Base-by-base conservation (phyloP, 768 basidiomycete genomes). In the Russula abietina region DNA sequence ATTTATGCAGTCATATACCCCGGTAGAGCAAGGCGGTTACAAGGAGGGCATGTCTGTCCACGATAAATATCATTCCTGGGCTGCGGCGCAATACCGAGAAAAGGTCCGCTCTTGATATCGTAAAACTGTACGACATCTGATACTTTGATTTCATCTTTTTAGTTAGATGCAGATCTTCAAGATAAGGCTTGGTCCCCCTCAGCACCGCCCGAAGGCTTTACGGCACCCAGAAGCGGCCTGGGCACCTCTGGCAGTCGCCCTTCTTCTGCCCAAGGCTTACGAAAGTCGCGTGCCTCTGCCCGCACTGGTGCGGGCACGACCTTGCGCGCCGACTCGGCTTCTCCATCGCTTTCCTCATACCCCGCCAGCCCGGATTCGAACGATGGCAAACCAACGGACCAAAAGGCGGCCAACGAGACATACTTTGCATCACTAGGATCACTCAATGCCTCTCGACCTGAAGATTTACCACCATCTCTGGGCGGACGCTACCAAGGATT, bases 401-500 rank as follows among this genome's bases (percentile, higher is more conserved):
- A 85, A 69, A 93, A 91, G 73, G 70, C 82, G n/a, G 84, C 82
- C 41, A 96, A 99, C 72, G 94, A 98, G 71, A 73, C 79, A 41
- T 98, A 86, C 75, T 98, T 98, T 72, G 79, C 91, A n/a, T 75
- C 75, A 43, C 81, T 98, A 56, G 96, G 96, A 2, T 81, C 82
- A 60, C 76, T 80, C n/a, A 99, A 99, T 70, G 89, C 91, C 4
- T 72, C 72, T 55, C 84, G 96, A 30, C 81, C 91, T 10, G 83
- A 79, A 4, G 80, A 95, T 72, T 75, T 98, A 14, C 93, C 93
- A 1, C 96, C 96, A 12, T 91, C 89, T 5, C 94, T 97, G 75
- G 96, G 94, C 55, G 96, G 96, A 32, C 84, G 85, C 57, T 99
- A 98, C 74, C 83, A 85, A 62, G 95, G 97, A 11, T 99, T 99